Base-by-base conservation (phyloP, 1,284 basidiomycete species). In the Fomitiporia mediterranea region DNA sequence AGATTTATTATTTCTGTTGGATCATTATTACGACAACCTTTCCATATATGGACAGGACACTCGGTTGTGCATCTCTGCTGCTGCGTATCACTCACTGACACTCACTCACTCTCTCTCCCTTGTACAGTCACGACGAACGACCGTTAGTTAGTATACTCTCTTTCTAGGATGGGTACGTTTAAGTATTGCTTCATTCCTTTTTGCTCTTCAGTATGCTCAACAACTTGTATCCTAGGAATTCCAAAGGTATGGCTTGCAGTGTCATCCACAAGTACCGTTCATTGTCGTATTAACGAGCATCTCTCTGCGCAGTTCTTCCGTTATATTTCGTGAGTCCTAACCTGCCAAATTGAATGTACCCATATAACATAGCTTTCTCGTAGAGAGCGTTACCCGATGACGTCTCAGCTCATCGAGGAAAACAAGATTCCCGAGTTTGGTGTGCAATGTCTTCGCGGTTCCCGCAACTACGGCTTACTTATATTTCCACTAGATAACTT, bases 381-480 rank as follows among this genome's bases (percentile, higher is more conserved):
- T 65, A 93, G 91, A 64, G 97, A 99, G 78, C 86, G 97, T 62
- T 99, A 99, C 70, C 96, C 97, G 59, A 82, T 99, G 65, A 99
- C 96, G 48, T 98, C 95, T 40, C 96, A 99, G 72, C 79, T 99
- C 62, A 97, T 99, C 65, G 84, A 94, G 72, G 92, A 94, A 78
- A 94, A 96, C 74, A 91, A 92, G 75, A 98, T 98, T 60, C 95
- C 95, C 39, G 96, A 98, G 72, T 91, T 92, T 64, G 88, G 88
- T 88, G 60, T 62, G 74, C 63, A 17, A 25, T 34, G 13, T 53
- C 25, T 61, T 48, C 15, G 17, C 27, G 39, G 37, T 39, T 21
- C 13, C 49, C 23, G 27, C 21, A 13, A 19, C 21, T 23, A 23
- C 21, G n/a, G 27, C 19, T n/a, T 39, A 21, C 19, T 28, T 21